phyloP scores from a whole-genome alignment of 768 basidiomycete species.

The Agaricus sinodeliciosus region DNA sequence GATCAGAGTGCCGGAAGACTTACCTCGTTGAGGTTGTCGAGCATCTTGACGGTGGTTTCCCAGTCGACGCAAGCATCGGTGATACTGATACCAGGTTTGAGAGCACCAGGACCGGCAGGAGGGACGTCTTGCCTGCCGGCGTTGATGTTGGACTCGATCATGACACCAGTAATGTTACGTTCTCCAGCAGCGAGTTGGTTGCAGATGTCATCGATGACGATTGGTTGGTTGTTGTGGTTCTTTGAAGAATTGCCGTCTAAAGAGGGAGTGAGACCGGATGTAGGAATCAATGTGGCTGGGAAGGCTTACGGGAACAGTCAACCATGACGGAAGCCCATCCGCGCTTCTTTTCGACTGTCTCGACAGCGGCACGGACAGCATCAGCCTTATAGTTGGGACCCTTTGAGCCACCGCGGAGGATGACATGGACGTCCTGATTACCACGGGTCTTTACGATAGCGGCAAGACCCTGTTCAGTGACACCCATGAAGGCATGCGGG shows the following conservation, averaged over 20 bases:
- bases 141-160: conserved; percentile 95
- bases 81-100: conserved; percentile 81
- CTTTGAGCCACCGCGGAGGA: conserved; percentile 86
- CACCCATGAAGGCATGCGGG: conserved; percentile 96
- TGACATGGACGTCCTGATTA: conserved; percentile 87
- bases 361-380: conserved; percentile 58
- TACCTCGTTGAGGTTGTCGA: conserved; percentile 60
- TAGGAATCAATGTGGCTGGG: conserved; percentile 4
- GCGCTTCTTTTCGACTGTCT: conserved; percentile 58
- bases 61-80: conserved; percentile 92
- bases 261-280: not conserved
- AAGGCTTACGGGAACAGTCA: conserved; percentile 68
- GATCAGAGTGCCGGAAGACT: conserved; percentile 1
- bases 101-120: conserved; percentile 49
- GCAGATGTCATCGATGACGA: conserved; percentile 66
- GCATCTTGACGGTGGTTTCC: conserved; percentile 70
- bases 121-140: conserved; percentile 91
- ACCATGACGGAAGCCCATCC: conserved; percentile 73
- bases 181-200: conserved; percentile 68
- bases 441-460: conserved; percentile 90
- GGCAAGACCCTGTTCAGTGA: conserved; percentile 83
- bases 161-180: conserved; percentile 81
- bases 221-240: conserved; percentile 89
- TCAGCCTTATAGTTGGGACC: conserved; percentile 86
- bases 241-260: conserved; percentile 94